Base-by-base conservation (phyloP, 2,329 filamentous ascomycete genomes). In the Aspergillus quadricinctus region DNA sequence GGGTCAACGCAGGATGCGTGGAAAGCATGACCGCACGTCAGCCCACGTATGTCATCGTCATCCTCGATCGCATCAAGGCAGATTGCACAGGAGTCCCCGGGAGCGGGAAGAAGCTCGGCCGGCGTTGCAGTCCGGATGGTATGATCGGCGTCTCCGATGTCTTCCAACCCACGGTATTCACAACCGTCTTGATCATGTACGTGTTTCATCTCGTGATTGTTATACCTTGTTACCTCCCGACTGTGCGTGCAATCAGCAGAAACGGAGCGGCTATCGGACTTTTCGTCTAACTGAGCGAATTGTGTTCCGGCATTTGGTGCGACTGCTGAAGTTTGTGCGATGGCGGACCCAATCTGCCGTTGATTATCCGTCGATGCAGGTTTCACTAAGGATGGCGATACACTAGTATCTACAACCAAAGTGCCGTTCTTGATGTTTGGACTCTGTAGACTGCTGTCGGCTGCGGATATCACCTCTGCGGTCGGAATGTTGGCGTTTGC, bases 21-120 rank as follows among this genome's bases (percentile, higher is more conserved):
- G 83, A 97, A 99, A 53, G 93, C 92, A 74, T 99, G 94, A n/a
- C 94, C 94, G 69, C 94, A 99, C 3, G 90, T 92, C 59, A 99
- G 78, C 2, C 94, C 94, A 64, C 94, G 90, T 50, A 99, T 87
- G 70, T 99, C 93, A 66, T 97, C 94, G 61, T 97, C 90, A 61
- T 97, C 91, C 72, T 99, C 94, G 19, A 99, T 83, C 0, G 84
- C 88, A 69, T 99, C 94, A 62, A 99, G 88, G 73, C 94, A 99
- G 66, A 99, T 97, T 51, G 94, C 94, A 74, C 94, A 99, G 1
- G 91, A 89, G 70, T 99, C 94, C 46, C 93, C 94, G 0, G 91
- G 89, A 52, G 88, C 88, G 27, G 86, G 85, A 57, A 96, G 78
- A 69, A 92, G 80, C 66, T 97, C 92, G 0, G 90, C 88, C 1